Base-by-base conservation (phyloP, 805 yeast genomes). In the Cyberlindnera maclurae region DNA sequence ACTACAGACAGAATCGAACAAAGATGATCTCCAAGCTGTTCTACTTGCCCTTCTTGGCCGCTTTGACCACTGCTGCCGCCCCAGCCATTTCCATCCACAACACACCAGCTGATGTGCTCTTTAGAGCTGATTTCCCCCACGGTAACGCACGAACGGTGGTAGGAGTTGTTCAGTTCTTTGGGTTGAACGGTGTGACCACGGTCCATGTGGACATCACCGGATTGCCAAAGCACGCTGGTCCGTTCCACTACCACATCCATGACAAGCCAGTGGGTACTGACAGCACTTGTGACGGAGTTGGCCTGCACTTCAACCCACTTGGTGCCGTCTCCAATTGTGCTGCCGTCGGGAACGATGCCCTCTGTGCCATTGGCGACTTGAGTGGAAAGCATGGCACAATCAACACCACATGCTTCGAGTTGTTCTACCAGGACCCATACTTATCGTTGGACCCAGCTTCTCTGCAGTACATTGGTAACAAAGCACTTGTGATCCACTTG, bases 311-410 rank as follows among this genome's bases (percentile, higher is more conserved):
- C 42, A 79, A 82, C 51, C 89, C 89, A 4, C 80, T 70, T 54
- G 54, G 63, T 39, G 80, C 85, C 6, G 59, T 71, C 9, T 58
- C 66, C 15, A 67, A 65, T 35, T 79, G 86, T 58, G 79, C 71
- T 38, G 47, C 57, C 20, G 64, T 65, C 40, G 64, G 63, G 13
- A 65, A 70, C 48, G 81, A 81, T 57, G 57, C 78, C 7, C 63
- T 57, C 27, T 82, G 87, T 56, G 78, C 78, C 58, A 74, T 81
- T 31, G 90, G 90, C 41, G 89, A 82, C 54, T 72, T 82, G 50
- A 73, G 84, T 27, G 90, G 90, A 32, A 82, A 81, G 57, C 88
- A 82, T 59, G 90, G 90, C 11, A 71, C 63, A 62, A 77, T 82
- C 52, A 71, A 79, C 54, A 70, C 84, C 15, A 79, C 85, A 11